A percentile compares a stretch with the other conserved stretches of the same genome.
Evolutionary conservation across 2,329 filamentous ascomycete species (phyloP).

Genomic region (Monosporascus sp.): DNA sequence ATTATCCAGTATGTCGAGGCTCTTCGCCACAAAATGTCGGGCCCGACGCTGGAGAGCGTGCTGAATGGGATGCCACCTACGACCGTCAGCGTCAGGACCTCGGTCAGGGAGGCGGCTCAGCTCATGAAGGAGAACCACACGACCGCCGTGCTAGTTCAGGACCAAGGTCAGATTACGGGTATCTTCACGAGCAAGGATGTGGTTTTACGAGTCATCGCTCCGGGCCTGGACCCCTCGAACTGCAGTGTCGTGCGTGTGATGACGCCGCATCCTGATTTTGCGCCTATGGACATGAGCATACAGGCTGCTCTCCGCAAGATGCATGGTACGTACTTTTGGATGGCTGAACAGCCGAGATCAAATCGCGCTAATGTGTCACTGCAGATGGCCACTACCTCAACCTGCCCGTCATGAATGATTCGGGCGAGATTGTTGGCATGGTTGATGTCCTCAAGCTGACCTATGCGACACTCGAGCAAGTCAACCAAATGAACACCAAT

Average conservation of each 20-base stretch:
- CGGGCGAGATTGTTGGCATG: slow-evolving; percentile 97
- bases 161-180: slow-evolving; percentile 94
- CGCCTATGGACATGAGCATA: slow-evolving; percentile 97
- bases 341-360: no score
- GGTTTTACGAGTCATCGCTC: slow-evolving; percentile 93
- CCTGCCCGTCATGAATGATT: slow-evolving; percentile 95
- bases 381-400: slow-evolving; percentile 97
- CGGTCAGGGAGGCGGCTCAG: slow-evolving; percentile 89
- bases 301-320: slow-evolving; percentile 97
- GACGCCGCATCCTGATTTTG: slow-evolving; percentile 98
- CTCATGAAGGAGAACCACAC: slow-evolving; percentile 99
- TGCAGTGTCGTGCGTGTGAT: slow-evolving; percentile 98
- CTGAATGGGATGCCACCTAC: slow-evolving; percentile 87
- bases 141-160: slow-evolving; percentile 91
- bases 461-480: slow-evolving; percentile 95
- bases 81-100: slow-evolving; percentile 91
- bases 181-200: slow-evolving; percentile 99
- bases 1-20: slow-evolving; percentile 99
- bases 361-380: slow-evolving; percentile 1
- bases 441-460: slow-evolving; percentile 97
- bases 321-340: slow-evolving; percentile 66
- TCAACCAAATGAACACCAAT: slow-evolving; percentile 86
- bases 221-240: slow-evolving; percentile 85
- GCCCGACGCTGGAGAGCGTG: slow-evolving; percentile 90
- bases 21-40: slow-evolving; percentile 92